Evolutionary conservation across 2,329 filamentous ascomycete species (phyloP), one percentile per base, ranked within the genome.

Genomic region (Sclerotinia borealis): DNA sequence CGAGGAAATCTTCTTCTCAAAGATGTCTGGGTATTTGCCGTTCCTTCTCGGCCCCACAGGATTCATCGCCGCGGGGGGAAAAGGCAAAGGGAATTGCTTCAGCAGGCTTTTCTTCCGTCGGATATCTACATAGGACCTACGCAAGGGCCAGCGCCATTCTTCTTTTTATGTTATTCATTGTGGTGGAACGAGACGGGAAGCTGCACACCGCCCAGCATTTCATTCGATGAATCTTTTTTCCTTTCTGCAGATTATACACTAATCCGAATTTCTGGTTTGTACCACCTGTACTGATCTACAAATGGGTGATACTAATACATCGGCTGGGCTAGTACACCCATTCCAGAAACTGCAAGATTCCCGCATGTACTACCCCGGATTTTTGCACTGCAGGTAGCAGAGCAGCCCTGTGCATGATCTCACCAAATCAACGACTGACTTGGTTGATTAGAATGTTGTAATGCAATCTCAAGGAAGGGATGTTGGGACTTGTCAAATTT

Each of bases 321-420:
- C 25, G 29, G 51, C 31, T 37, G n/a, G 39, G 36, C 43, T 58
- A 45, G 50, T 47, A 48, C 60, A 39, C 47, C 59, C 49, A 58
- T 64, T 67, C 66, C 59, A 66, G 64, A 67, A 66, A 54, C 55
- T 61, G 61, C 34, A 62, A 43, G 41, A 45, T 61, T 61, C 54
- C 64, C 59, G 29, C 43, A 37, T 61, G 64, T 66, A 43, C 36
- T 45, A 67, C 61, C 43, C 45, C 64, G 64, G 62, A 65, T 51
- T 56, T 50, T 63, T 61, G 61, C 58, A 56, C 58, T 45, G 54
- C 52, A 56, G 19, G 39, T 55, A 58, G 39, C 22, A 47, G 19
- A 61, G 63, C 60, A 65, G 63, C n/a, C 43, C 49, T 55, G 61
- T 67, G 66, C 64, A 66, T 54, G 55, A 67, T 66, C 62, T 66